These are phyloP conservation scores for Geosiphon pyriformis DNA, from an alignment of 192 early-diverging fungal species.

Conservation along the genomic window DNA sequence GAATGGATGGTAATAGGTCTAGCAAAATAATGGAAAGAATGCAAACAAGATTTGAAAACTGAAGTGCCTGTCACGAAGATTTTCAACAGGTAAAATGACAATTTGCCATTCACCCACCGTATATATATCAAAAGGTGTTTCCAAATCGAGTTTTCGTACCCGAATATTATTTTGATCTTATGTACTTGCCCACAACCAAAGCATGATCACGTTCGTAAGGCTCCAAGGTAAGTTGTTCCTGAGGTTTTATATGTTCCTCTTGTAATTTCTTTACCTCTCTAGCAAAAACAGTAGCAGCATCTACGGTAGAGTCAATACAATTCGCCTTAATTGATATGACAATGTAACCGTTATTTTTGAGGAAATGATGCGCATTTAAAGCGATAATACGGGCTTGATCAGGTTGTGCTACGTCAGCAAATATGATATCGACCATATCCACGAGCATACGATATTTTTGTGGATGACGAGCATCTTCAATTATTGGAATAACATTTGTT, in stretches of 20 bases:
- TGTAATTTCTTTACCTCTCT: slow-evolving; percentile 95
- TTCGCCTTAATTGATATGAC: slow-evolving; percentile 99
- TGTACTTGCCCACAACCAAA: slow-evolving; percentile 88
- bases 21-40: too few species aligned
- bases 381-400: slow-evolving; percentile 99
- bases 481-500: slow-evolving; percentile 98
- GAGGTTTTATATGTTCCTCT: slow-evolving; percentile 81
- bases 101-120: too few species aligned
- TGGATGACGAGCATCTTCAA: slow-evolving; percentile 99
- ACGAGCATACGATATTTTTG: slow-evolving; percentile 99
- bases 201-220: slow-evolving; percentile 99
- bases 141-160: too few species aligned
- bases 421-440: slow-evolving; percentile 97
- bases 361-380: slow-evolving; percentile 95
- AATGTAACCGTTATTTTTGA: slow-evolving; percentile 95
- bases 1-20: too few species aligned
- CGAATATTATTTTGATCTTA: slow-evolving; percentile 50
- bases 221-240: slow-evolving; percentile 96
- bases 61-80: too few species aligned
- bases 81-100: too few species aligned
- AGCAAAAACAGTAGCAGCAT: slow-evolving; percentile 94
- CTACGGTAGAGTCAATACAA: slow-evolving; percentile 99
- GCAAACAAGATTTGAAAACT: too few species aligned
- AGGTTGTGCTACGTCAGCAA: slow-evolving; percentile 99
- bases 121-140: too few species aligned